These are phyloP conservation scores for Clathrus columnatus DNA, from an alignment of 768 basidiomycete genomes.

Conservation along the genomic window DNA sequence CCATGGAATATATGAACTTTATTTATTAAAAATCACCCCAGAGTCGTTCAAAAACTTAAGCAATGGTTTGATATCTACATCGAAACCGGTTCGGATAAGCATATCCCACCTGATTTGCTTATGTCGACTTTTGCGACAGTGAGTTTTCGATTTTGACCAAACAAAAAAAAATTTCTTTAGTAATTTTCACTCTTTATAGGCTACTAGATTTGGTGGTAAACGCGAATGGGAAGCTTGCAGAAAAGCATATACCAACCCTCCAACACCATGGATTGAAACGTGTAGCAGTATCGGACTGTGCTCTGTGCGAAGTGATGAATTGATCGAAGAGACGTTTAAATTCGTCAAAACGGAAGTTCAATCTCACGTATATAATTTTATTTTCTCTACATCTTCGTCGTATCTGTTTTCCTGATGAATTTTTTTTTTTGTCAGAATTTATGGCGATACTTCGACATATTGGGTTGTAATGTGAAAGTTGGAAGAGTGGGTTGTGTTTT, in stretches of 20 bases:
- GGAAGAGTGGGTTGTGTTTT: constrained; percentile 26
- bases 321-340: constrained; percentile 56
- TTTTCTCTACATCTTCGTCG: constrained; percentile 42
- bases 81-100: constrained; percentile 63
- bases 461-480: constrained; percentile 48
- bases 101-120: constrained; percentile 75
- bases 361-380: constrained; percentile 56
- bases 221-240: constrained; percentile 68
- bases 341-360: constrained; percentile 47
- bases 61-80: constrained; percentile 63
- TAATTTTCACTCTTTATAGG: constrained; percentile 28
- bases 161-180: not conserved
- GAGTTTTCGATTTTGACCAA: constrained; percentile 14
- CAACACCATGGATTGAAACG: constrained; percentile 61
- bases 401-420: constrained; percentile 35
- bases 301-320: constrained; percentile 41
- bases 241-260: constrained; percentile 59
- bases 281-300: constrained; percentile 67
- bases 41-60: constrained; percentile 66
- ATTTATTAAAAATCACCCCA: constrained; percentile 19
- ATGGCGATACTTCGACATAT: constrained; percentile 51
- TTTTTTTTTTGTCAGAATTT: constrained; percentile 62
- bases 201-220: constrained; percentile 64
- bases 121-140: constrained; percentile 45
- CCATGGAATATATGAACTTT: not conserved